Evolutionary conservation across 1,139 yeast genomes (phyloP).

Genomic region (Candida gigantensis): DNA sequence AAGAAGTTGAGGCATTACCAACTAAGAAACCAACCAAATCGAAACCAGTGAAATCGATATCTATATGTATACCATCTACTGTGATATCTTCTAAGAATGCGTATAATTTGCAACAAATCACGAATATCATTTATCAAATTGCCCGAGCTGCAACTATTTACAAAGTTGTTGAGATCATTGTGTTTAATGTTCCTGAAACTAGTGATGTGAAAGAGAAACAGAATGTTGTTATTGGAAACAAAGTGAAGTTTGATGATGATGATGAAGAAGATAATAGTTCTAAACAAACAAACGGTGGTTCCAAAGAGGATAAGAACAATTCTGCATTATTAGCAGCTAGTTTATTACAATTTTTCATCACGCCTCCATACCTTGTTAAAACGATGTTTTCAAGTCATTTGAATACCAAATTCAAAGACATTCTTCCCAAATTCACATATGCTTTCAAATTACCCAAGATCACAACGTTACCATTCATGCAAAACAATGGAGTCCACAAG

Average conservation of each 20-base stretch:
- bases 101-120: slow-evolving; percentile 67
- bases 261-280: slow-evolving; percentile 19
- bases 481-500: slow-evolving; percentile 38
- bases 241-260: slow-evolving; percentile 35
- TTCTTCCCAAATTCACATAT: slow-evolving; percentile 50
- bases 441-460: slow-evolving; percentile 74
- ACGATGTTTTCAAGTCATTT: slow-evolving; percentile 49
- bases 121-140: slow-evolving; percentile 72
- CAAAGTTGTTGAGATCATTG: slow-evolving; percentile 70
- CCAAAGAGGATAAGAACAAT: slow-evolving; percentile 25
- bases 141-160: slow-evolving; percentile 73
- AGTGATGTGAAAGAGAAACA: slow-evolving; percentile 22
- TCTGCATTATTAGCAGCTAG: slow-evolving; percentile 60
- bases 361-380: slow-evolving; percentile 80
- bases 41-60: slow-evolving; percentile 20
- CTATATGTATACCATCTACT: slow-evolving; percentile 68
- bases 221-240: slow-evolving; percentile 28
- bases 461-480: slow-evolving; percentile 74
- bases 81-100: slow-evolving; percentile 56
- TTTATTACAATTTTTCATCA: slow-evolving; percentile 75
- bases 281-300: slow-evolving; percentile 14
- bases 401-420: slow-evolving; percentile 20
- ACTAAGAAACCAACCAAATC: slow-evolving; percentile 37
- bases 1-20: slow-evolving; percentile 17
- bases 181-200: slow-evolving; percentile 51